Evolutionary conservation across 257 asterid genomes (phyloP), one percentile per base, ranked within the genome.

Genomic region (Plantago elongata): DNA sequence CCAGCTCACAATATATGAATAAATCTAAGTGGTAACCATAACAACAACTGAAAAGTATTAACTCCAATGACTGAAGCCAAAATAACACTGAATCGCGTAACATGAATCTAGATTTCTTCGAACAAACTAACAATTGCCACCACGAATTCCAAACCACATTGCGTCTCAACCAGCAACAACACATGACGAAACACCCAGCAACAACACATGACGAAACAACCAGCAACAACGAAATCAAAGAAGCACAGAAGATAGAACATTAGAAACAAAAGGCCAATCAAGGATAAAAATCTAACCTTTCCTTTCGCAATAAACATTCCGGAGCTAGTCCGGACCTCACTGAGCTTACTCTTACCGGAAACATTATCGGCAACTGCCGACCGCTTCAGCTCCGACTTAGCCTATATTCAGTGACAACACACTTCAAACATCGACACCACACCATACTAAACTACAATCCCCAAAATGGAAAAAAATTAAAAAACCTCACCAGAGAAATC

Each of bases 321-420:
- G 13, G 98, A 89, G 85, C 98, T 89, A 51, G 97, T 92, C 78
- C 97, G 87, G 54, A 83, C 95, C 77, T 84, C 90, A 60, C 97
- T 89, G 16, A 78, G 82, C 69, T 74, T 83, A 70, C 89, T 80
- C 74, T 81, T 63, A 46, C 98, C 97, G 40, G 98, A 88, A 34
- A 66, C 70, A 77, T 81, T 81, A 69, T 92, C 97, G 5, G 97
- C 97, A 68, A 92, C 97, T 8, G 82, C 81, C 13, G 98, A 92
- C 75, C 97, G 83, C 82, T 86, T 92, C 84, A 92, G 75, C 84
- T 86, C 95, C 34, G 80, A 56, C 78, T 86, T 92, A 45, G 98
- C 98, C 98, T 92, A 69, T 58, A 68, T 64, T 13, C 48, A 63
- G 51, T 60, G 49, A 63, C 47, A 45, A 17, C 57, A 30, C 13